Evolutionary conservation across 441 rosid genomes (phyloP).

Genomic region (Euphorbia schlechtendalii): DNA sequence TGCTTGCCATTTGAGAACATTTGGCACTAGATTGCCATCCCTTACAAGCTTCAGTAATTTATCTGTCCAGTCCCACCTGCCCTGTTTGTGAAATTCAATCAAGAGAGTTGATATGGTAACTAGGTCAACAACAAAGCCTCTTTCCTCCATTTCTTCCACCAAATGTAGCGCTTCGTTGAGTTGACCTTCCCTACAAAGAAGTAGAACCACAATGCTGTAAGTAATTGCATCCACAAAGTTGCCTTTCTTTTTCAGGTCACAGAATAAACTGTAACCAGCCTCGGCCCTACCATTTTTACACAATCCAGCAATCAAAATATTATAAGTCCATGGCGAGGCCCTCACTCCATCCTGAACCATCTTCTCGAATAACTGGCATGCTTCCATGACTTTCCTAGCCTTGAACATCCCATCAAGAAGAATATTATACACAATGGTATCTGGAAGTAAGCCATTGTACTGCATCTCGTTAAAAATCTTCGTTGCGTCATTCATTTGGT

Average conservation of each 20-base stretch:
- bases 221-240: conserved; percentile 77
- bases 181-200: conserved; percentile 69
- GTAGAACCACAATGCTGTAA: conserved; percentile 67
- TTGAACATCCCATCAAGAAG: conserved; percentile 71
- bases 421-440: conserved; percentile 57
- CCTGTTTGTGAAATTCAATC: conserved; percentile 66
- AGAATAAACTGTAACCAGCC: conserved; percentile 71
- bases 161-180: conserved; percentile 56
- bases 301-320: conserved; percentile 76
- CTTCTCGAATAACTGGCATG: conserved; percentile 74
- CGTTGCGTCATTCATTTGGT: conserved; percentile 53
- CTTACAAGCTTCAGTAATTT: conserved; percentile 65
- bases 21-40: conserved; percentile 46
- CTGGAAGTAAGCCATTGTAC: conserved; percentile 54
- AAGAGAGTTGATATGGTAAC: conserved; percentile 75
- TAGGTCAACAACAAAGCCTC: conserved; percentile 69
- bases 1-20: conserved; percentile 66
- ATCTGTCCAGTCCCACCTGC: conserved; percentile 75
- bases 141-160: conserved; percentile 77
- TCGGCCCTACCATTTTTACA: conserved; percentile 71
- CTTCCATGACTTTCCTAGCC: conserved; percentile 72
- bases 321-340: conserved; percentile 81
- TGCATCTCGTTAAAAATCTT: conserved; percentile 67
- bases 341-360: conserved; percentile 79
- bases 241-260: conserved; percentile 89